Base-by-base conservation (phyloP, 2,329 filamentous ascomycete genomes). In the Ciborinia camelliae region DNA sequence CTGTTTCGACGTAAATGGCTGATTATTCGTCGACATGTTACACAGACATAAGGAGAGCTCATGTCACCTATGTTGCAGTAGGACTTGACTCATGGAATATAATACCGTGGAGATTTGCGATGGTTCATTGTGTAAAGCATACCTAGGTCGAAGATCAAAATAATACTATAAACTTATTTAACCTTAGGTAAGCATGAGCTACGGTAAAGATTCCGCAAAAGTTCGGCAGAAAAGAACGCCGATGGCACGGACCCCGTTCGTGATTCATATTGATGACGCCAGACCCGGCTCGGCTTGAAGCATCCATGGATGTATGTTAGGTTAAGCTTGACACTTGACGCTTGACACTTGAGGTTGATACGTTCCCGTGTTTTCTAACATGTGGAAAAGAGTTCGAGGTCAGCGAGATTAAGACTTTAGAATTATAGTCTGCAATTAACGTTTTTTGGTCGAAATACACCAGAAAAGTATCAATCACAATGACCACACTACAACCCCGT, bases 401-500 rank as follows among this genome's bases (percentile, higher is more conserved):
- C 28, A 15, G 45, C 28, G 15, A 58, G 28, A 52, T 20, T 28
- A 12, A 52, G 18, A 20, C 30, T 52, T 52, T 52, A 32, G 18
- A 47, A n/a, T 14, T 20, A 14, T 32, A 52, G 50, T 28, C 14
- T 35, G 23, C 20, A 45, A 58, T 14, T 8, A 18, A 41, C 28
- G n/a, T 10, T 32, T 8, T 35, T 45, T 12, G 12, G 26, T 45
- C 9, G 5, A 43, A 23, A 32, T 23, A 58, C 4, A 43, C 10
- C 10, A 10, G 28, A 28, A 48, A 30, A n/a, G 14, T n/a, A 28
- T 58, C 3, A 30, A 28, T 58, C 3, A 30, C 28, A 51, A 98
- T 98, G 94, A 90, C 93, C 15, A 89, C 89, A 48, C 83, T 96
- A 52, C 79, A 83, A 52, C 91, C 91, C 57, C 86, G 91, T 65